Evolutionary conservation across 768 basidiomycete genomes (phyloP).

Genomic region (Boletus sensibilis): DNA sequence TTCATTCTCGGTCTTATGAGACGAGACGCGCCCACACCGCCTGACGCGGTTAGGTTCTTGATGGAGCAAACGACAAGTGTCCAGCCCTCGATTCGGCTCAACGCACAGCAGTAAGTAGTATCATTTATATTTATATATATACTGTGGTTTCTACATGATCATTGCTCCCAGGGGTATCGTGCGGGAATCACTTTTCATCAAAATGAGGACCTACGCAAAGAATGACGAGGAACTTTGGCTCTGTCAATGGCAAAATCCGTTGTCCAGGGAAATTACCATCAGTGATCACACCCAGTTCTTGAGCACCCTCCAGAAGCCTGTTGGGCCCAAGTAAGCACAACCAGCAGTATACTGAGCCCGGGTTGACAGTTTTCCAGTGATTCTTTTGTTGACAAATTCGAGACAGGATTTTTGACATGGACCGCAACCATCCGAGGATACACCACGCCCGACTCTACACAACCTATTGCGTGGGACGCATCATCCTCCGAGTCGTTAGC

Average conservation of each 20-base stretch:
- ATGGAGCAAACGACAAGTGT: constrained; percentile 65
- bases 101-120: constrained; percentile 61
- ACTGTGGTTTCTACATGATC: background rate
- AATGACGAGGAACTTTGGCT: constrained; percentile 68
- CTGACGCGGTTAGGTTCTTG: constrained; percentile 61
- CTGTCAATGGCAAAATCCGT: constrained; percentile 67
- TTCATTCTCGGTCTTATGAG: constrained; percentile 63
- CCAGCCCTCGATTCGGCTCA: constrained; percentile 64
- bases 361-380: constrained; percentile 33
- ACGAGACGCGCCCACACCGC: constrained; percentile 54
- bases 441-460: constrained; percentile 30
- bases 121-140: background rate
- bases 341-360: background rate
- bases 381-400: constrained; percentile 68
- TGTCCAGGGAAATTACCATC: constrained; percentile 47
- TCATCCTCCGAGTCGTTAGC: constrained; percentile 50
- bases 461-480: constrained; percentile 52
- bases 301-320: constrained; percentile 42
- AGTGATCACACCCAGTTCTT: constrained; percentile 51
- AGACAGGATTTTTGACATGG: constrained; percentile 82
- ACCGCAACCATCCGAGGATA: constrained; percentile 62
- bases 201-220: constrained; percentile 70
- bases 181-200: constrained; percentile 65
- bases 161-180: constrained; percentile 53
- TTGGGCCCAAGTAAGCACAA: constrained; percentile 37